phyloP scores from a whole-genome alignment of 164 flowering plant genomes.

The Annona squamosa region DNA sequence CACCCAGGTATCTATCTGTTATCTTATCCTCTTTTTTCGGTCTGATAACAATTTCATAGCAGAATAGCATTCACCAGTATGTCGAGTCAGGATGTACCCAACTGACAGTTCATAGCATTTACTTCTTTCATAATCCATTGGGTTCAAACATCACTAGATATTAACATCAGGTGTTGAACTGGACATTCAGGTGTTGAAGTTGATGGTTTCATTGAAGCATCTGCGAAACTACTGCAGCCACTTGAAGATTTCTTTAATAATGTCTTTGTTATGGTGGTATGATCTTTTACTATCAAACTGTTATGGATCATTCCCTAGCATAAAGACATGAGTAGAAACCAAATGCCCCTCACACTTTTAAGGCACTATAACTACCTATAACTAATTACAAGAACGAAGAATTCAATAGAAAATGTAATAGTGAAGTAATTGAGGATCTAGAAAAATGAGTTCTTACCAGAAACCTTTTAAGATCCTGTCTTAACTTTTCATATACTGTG shows the following conservation, averaged over 20 bases:
- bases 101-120: not conserved
- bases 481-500: no score
- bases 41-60: not conserved
- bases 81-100: not conserved
- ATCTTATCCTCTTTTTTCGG: not conserved
- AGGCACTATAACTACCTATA: no score
- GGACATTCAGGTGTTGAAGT: slow-evolving; percentile 56
- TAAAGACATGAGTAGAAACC: no score
- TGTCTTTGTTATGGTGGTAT: slow-evolving; percentile 98
- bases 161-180: not conserved
- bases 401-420: no score
- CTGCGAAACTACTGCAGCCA: slow-evolving; percentile 63
- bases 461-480: no score
- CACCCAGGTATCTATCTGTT: slow-evolving; percentile 45
- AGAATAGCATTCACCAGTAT: not conserved
- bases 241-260: slow-evolving; percentile 77
- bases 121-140: slow-evolving; percentile 2
- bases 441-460: no score
- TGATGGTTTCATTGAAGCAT: slow-evolving; percentile 70
- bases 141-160: not conserved
- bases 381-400: no score
- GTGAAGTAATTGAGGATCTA: no score
- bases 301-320: not conserved
- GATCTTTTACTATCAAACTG: slow-evolving; percentile 12
- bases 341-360: no score